These are phyloP conservation scores for Candida wancherniae DNA, from an alignment of 805 yeast species.

Conservation along the genomic window DNA sequence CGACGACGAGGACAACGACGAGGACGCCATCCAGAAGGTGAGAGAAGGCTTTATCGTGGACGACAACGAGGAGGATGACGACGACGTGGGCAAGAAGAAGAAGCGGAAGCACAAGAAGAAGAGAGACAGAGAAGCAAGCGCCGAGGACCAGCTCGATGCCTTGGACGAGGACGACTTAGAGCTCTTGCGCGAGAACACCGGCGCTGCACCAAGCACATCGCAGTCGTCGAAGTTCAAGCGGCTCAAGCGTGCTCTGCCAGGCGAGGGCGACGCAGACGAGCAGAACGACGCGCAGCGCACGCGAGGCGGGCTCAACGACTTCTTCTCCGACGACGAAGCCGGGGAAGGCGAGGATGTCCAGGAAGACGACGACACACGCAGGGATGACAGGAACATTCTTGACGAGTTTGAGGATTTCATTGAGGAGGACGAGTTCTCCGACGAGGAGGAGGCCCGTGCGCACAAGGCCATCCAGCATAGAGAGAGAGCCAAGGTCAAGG, in stretches of 20 bases:
- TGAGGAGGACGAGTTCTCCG: slow-evolving; percentile 94
- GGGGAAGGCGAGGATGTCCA: slow-evolving; percentile 20
- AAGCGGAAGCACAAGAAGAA: slow-evolving; percentile 31
- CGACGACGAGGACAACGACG: slow-evolving; percentile 81
- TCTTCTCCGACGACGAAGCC: slow-evolving; percentile 59
- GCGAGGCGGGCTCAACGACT: slow-evolving; percentile 49
- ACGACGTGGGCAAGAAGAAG: slow-evolving; percentile 16
- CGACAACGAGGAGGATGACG: slow-evolving; percentile 69
- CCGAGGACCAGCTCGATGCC: slow-evolving; percentile 30
- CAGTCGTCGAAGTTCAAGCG: slow-evolving; percentile 63
- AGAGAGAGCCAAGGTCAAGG: slow-evolving; percentile 28
- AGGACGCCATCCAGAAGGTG: slow-evolving; percentile 77
- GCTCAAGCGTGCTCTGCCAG: slow-evolving; percentile 61
- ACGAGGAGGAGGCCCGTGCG: slow-evolving; percentile 53
- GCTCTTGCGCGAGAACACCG: slow-evolving; percentile 83
- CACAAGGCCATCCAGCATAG: slow-evolving; percentile 28
- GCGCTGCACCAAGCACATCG: slow-evolving; percentile 44
- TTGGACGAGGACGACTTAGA: slow-evolving; percentile 95
- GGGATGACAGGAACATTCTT: slow-evolving; percentile 36
- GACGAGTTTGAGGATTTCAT: slow-evolving; percentile 96
- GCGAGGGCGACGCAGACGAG: slow-evolving; percentile 21
- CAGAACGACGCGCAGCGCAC: slow-evolving; percentile 6
- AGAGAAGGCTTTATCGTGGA: slow-evolving; percentile 93
- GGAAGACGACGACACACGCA: slow-evolving; percentile 22
- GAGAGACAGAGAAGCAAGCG: slow-evolving; percentile 14